Evolutionary conservation across 441 rosid species (phyloP).

Genomic region (Erysimum pusillum): DNA sequence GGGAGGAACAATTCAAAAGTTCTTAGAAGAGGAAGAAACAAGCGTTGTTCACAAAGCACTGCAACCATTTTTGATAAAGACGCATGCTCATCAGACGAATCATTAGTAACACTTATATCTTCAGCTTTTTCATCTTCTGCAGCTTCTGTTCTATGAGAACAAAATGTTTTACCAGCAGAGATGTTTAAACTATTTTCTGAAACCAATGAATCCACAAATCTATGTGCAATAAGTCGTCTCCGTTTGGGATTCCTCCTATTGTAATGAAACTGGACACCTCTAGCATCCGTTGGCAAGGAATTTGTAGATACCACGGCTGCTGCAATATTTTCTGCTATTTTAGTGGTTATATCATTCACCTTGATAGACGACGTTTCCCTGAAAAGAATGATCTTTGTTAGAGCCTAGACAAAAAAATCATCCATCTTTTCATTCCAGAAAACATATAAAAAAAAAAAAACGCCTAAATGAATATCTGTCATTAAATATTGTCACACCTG

Average conservation of each 20-base stretch:
- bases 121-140: conserved; percentile 63
- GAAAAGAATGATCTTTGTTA: conserved; percentile 47
- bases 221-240: conserved; percentile 78
- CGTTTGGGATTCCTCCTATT: conserved; percentile 91
- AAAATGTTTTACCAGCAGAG: conserved; percentile 47
- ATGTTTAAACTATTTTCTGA: conserved; percentile 53
- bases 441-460: not conserved
- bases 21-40: conserved; percentile 93
- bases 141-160: conserved; percentile 50
- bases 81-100: conserved; percentile 69
- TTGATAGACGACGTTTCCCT: conserved; percentile 98
- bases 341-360: conserved; percentile 92
- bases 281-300: conserved; percentile 66
- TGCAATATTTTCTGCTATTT: conserved; percentile 86
- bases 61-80: conserved; percentile 96
- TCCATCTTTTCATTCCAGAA: conserved; percentile 31
- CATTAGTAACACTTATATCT: conserved; percentile 54
- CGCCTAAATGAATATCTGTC: conserved; percentile 25
- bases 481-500: conserved; percentile 61
- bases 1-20: conserved; percentile 99
- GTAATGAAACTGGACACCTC: conserved; percentile 79
- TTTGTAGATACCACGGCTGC: conserved; percentile 91
- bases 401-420: conserved; percentile 24
- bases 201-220: conserved; percentile 55
- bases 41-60: conserved; percentile 90